phyloP scores from a whole-genome alignment of 495 filamentous ascomycete genomes.

The Schizothecium vesticola region DNA sequence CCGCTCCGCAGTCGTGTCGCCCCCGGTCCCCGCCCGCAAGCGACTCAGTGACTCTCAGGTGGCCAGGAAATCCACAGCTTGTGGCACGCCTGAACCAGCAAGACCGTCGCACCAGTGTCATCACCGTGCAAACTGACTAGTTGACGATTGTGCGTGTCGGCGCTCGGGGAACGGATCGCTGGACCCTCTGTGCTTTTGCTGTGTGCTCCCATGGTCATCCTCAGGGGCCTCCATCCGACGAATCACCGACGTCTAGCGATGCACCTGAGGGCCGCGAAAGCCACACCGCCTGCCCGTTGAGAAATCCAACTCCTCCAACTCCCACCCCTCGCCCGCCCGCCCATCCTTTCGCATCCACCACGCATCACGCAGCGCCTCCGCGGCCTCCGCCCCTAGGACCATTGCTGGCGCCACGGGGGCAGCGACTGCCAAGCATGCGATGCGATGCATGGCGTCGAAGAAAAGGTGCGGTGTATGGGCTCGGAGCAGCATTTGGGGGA shows the following conservation, averaged over 20 bases:
- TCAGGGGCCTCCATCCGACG: not conserved
- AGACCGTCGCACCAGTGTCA: constrained; percentile 29
- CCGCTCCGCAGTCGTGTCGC: constrained; percentile 19
- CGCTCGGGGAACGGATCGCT: constrained; percentile 21
- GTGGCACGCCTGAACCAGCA: constrained; percentile 15
- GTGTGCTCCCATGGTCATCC: not conserved
- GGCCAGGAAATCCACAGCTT: constrained; percentile 18
- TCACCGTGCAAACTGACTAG: constrained; percentile 27
- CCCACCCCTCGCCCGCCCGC: not conserved
- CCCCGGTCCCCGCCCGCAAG: constrained; percentile 21
- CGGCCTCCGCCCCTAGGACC: not conserved
- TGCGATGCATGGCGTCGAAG: constrained; percentile 9
- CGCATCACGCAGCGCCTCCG: not conserved
- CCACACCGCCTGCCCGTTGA: constrained; percentile 29
- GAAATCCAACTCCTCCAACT: constrained; percentile 1
- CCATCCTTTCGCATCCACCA: constrained; percentile 2
- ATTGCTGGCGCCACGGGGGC: constrained; percentile 9
- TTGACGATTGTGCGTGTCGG: constrained; percentile 14
- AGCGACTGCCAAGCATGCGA: constrained; percentile 2
- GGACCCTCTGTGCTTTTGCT: constrained; percentile 9
- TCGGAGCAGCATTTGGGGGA: not conserved
- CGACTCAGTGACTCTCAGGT: constrained; percentile 26
- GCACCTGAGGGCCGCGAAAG: constrained; percentile 1
- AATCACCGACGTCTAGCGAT: not conserved
- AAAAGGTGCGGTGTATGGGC: constrained; percentile 11